Evolutionary conservation across 345 rosid genomes (phyloP), one percentile per base, ranked within the genome.

Genomic region (Gynandropsis gynandra): DNA sequence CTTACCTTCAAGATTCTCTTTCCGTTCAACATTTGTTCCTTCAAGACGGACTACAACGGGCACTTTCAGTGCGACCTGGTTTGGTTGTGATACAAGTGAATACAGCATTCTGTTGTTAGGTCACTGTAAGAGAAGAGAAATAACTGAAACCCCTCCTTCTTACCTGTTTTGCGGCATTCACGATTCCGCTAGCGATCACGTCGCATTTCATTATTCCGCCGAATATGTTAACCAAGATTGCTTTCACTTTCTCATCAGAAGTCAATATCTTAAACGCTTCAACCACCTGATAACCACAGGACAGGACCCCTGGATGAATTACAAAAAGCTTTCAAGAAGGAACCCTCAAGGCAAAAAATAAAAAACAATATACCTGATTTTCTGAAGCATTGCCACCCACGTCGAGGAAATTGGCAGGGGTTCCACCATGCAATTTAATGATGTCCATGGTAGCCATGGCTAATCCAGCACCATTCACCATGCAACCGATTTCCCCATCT

Each of bases 401-500:
- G 64, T 93, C 99, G 15, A 93, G 81, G 66, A 88, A 93, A 75
- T 93, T 93, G 56, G 99, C 99, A 20, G 97, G 99, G 45, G 99
- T 93, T 59, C 97, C 99, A 16, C 97, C 99, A 54, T 88, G 97
- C 80, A 93, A 47, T 69, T 93, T 93, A 46, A 93, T 88, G 40
- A 93, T 88, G 73, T 93, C 99, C 99, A 88, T 93, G 16, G 97
- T 85, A 58, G 99, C 97, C 97, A 87, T 93, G 11, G 97, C 99
- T 59, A 93, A 70, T 68, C 99, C 97, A n/a, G 99, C 97, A 58
- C 99, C 99, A 74, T 93, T 93, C 50, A 93, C 99, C 99, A 93
- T 93, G 85, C 99, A 93, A 47, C 99, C 99, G 64, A 93, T 93
- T 78, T 93, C 99, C 47, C 99, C 99, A 67, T 93, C 99, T 48